Evolutionary conservation across 2,329 filamentous ascomycete species (phyloP).

Genomic region (Pestalotiopsis sp.): DNA sequence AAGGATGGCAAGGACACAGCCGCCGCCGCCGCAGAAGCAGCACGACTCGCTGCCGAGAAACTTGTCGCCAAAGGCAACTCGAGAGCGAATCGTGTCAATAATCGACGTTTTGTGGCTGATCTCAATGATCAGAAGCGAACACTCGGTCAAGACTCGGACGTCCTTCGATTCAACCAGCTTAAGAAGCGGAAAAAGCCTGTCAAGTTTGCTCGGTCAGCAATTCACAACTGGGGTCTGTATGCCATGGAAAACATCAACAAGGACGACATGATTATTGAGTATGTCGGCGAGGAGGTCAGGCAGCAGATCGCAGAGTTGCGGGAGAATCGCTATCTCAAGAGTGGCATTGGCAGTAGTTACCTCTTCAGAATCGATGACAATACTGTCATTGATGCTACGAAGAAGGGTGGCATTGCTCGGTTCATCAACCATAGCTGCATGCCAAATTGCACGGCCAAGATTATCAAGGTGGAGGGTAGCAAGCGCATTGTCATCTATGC

Average conservation of each 20-base stretch:
- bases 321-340: conserved; percentile 89
- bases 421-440: conserved; percentile 99
- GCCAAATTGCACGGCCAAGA: conserved; percentile 98
- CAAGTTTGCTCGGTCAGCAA: conserved; percentile 94
- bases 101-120: conserved; percentile 90
- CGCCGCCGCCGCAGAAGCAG: conserved; percentile 68
- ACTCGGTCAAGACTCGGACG: conserved; percentile 81
- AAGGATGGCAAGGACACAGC: conserved; percentile 68
- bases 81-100: conserved; percentile 91
- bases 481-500: conserved; percentile 99
- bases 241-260: conserved; percentile 96
- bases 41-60: conserved; percentile 77
- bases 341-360: conserved; percentile 95
- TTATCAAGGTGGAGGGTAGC: conserved; percentile 97
- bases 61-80: conserved; percentile 86
- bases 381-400: conserved; percentile 96
- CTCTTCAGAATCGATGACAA: conserved; percentile 98
- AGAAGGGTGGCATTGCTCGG: conserved; percentile 95
- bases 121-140: conserved; percentile 94
- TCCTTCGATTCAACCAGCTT: conserved; percentile 96
- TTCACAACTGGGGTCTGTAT: conserved; percentile 98
- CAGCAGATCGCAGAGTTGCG: conserved; percentile 97
- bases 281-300: conserved; percentile 95
- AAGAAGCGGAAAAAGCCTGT: conserved; percentile 99
- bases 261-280: conserved; percentile 99